These are phyloP conservation scores for Termitomyces sp. DNA, from an alignment of 768 basidiomycete genomes.

Conservation along the genomic window DNA sequence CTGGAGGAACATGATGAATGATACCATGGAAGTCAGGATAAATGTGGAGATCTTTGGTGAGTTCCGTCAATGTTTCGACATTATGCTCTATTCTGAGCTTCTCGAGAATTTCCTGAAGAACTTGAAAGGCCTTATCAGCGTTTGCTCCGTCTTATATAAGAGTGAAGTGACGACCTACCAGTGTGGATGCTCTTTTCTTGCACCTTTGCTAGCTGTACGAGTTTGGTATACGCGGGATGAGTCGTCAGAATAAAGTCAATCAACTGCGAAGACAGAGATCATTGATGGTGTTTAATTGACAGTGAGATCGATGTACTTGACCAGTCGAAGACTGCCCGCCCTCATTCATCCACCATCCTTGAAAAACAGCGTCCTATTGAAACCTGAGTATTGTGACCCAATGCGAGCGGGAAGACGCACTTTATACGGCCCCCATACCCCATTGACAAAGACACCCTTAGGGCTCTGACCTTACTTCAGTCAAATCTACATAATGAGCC, in stretches of 20 bases:
- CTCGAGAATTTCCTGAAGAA: slow-evolving; percentile 72
- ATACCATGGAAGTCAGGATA: slow-evolving; percentile 94
- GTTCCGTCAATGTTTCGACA: slow-evolving; percentile 65
- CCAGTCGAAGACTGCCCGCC: slow-evolving; percentile 98
- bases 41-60: slow-evolving; percentile 87
- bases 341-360: slow-evolving; percentile 99
- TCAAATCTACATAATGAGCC: background rate
- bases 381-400: background rate
- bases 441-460: slow-evolving; percentile 79
- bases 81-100: slow-evolving; percentile 49
- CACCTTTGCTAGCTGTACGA: slow-evolving; percentile 57
- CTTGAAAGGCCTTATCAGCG: slow-evolving; percentile 24
- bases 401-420: slow-evolving; percentile 23
- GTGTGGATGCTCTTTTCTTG: slow-evolving; percentile 54
- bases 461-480: slow-evolving; percentile 46
- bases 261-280: slow-evolving; percentile 38
- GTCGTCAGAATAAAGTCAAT: slow-evolving; percentile 94
- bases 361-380: slow-evolving; percentile 76
- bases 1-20: background rate
- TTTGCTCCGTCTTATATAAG: background rate
- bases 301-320: slow-evolving; percentile 42
- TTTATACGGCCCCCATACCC: slow-evolving; percentile 91
- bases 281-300: background rate
- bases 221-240: slow-evolving; percentile 75
- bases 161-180: slow-evolving; percentile 27